These are phyloP conservation scores for Dioscorea zingiberensis DNA, from an alignment of 106 monocot species.

Conservation along the genomic window DNA sequence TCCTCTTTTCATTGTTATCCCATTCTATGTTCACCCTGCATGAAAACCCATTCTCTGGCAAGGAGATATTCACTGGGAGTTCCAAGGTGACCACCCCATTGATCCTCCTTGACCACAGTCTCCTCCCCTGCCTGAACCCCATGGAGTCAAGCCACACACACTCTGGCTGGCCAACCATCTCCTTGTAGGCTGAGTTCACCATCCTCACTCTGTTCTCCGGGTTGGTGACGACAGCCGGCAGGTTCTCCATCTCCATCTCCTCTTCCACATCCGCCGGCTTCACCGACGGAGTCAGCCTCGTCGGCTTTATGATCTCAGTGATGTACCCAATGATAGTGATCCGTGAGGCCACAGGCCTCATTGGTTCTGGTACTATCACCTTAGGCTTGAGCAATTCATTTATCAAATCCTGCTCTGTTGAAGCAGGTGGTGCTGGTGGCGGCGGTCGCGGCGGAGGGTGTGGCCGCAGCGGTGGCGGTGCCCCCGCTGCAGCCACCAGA, in stretches of 20 bases:
- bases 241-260: slow-evolving; percentile 56
- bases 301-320: background rate
- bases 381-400: slow-evolving; percentile 35
- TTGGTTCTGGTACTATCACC: slow-evolving; percentile 53
- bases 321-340: slow-evolving; percentile 32
- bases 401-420: slow-evolving; percentile 56
- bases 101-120: slow-evolving; percentile 13
- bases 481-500: too few species aligned
- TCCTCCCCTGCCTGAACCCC: background rate
- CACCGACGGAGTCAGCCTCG: background rate
- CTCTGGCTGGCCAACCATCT: slow-evolving; percentile 37
- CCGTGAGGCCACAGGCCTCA: slow-evolving; percentile 70
- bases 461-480: too few species aligned
- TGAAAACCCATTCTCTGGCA: background rate
- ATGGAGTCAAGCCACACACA: slow-evolving; percentile 34
- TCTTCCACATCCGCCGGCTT: slow-evolving; percentile 58
- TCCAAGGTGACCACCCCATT: slow-evolving; percentile 22
- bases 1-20: background rate
- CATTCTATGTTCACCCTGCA: background rate
- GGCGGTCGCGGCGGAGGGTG: too few species aligned
- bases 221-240: slow-evolving; percentile 72
- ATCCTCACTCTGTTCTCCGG: slow-evolving; percentile 61
- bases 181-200: slow-evolving; percentile 47
- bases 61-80: background rate
- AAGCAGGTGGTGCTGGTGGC: too few species aligned